phyloP scores from a whole-genome alignment of 2,329 filamentous ascomycete species.

The Pyrenophora seminiperda region DNA sequence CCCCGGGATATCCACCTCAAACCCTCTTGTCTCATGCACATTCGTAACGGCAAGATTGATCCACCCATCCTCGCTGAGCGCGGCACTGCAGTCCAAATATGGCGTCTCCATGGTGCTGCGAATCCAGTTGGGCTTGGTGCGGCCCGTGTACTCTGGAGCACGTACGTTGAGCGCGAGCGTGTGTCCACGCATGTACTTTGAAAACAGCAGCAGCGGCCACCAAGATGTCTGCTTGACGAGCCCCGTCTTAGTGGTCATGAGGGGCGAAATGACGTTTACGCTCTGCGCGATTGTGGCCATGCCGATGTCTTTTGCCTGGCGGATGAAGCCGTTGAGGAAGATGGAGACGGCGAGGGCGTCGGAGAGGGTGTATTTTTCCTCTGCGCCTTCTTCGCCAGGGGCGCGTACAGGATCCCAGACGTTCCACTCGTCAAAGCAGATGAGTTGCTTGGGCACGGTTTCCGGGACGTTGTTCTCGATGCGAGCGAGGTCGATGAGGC shows the following conservation, averaged over 20 bases:
- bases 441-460: constrained; percentile 66
- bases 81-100: constrained; percentile 71
- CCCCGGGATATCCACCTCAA: constrained; percentile 65
- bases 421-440: constrained; percentile 88
- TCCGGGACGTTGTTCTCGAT: constrained; percentile 69
- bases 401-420: constrained; percentile 77
- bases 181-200: constrained; percentile 73
- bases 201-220: constrained; percentile 74
- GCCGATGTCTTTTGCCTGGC: constrained; percentile 71
- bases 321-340: constrained; percentile 77
- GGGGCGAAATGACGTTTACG: constrained; percentile 77
- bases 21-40: constrained; percentile 63
- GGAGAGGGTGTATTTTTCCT: constrained; percentile 72
- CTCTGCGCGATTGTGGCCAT: constrained; percentile 81
- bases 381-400: constrained; percentile 72
- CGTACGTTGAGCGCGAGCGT: constrained; percentile 70
- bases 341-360: constrained; percentile 76
- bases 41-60: constrained; percentile 76
- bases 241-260: constrained; percentile 71
- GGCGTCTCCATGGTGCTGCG: constrained; percentile 69
- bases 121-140: constrained; percentile 69
- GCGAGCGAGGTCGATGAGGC: constrained; percentile 73
- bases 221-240: constrained; percentile 74
- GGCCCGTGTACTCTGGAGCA: constrained; percentile 67
- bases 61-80: constrained; percentile 63